Conservation (phyloP, 495 filamentous ascomycete genomes). For the Penicillium bialowiezense region DNA sequence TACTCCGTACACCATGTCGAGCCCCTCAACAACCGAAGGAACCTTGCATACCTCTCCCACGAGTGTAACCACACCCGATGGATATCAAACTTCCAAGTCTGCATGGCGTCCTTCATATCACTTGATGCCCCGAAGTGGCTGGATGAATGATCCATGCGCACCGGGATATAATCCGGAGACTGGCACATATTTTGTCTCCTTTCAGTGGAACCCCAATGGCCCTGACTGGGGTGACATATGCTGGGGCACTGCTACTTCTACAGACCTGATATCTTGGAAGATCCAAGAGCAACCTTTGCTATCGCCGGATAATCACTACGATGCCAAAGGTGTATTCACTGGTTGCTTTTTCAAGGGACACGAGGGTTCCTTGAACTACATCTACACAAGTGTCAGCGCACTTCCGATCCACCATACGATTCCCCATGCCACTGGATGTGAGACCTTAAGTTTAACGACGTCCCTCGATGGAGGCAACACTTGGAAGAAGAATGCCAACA, state of each 20-base stretch:
- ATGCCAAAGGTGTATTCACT: slow-evolving; percentile 15
- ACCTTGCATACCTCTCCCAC: too few relatives aligned
- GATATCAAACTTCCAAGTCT: too few relatives aligned
- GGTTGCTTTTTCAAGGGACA: slow-evolving; percentile 9
- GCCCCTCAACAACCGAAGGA: too few relatives aligned
- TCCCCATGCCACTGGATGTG: slow-evolving; percentile 2
- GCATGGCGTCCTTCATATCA: too few relatives aligned
- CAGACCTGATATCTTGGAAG: slow-evolving; percentile 13
- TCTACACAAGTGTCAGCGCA: slow-evolving; percentile 13
- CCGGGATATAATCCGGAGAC: slow-evolving; percentile 12
- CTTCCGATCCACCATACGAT: slow-evolving; percentile 15
- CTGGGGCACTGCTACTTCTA: slow-evolving; percentile 14
- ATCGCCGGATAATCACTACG: slow-evolving; percentile 6
- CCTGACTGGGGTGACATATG: slow-evolving; percentile 17
- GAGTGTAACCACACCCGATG: too few relatives aligned
- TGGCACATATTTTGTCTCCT: slow-evolving; percentile 14
- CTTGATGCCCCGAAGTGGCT: not conserved
- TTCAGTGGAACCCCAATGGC: slow-evolving; percentile 18
- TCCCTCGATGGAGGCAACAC: slow-evolving; percentile 11
- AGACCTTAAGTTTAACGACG: slow-evolving; percentile 5
- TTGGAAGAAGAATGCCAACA: slow-evolving; percentile 9
- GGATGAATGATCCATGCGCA: slow-evolving; percentile 19
- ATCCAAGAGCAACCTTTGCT: slow-evolving; percentile 4
- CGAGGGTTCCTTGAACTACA: slow-evolving; percentile 7
- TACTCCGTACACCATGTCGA: too few relatives aligned